These are phyloP conservation scores for Oenanthe javanica DNA, from an alignment of 140 eudicot genomes.

Conservation along the genomic window DNA sequence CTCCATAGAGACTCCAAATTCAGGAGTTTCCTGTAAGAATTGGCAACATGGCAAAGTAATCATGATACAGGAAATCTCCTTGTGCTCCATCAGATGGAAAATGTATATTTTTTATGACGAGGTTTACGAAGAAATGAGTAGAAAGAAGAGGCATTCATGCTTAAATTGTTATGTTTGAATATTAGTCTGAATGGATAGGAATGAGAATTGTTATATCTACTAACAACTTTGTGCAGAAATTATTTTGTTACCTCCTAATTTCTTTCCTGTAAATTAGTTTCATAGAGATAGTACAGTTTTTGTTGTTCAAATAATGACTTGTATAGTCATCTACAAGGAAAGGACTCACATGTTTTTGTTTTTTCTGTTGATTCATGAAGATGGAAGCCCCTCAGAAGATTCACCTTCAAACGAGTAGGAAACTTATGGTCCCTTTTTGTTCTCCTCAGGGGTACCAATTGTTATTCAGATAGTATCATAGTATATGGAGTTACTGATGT, in stretches of 20 bases:
- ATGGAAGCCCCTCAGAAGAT: constrained; percentile 45
- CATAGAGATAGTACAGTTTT: neutral
- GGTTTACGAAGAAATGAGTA: neutral
- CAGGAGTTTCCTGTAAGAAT: neutral
- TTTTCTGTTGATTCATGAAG: constrained; percentile 8
- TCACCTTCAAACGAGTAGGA: constrained; percentile 36
- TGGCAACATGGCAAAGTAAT: neutral
- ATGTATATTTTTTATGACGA: neutral
- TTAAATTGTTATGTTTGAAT: neutral
- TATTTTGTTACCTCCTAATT: neutral
- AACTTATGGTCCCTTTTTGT: constrained; percentile 9
- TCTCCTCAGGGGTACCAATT: constrained; percentile 14
- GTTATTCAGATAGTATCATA: constrained; percentile 11
- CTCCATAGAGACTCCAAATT: neutral
- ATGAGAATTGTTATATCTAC: neutral
- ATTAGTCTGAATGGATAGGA: neutral
- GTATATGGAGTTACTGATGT: neutral
- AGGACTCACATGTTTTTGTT: neutral
- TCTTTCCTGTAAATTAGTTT: neutral
- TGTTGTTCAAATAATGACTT: neutral
- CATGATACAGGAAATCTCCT: neutral
- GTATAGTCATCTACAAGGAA: neutral
- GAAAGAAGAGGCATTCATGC: neutral
- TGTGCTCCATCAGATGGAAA: neutral
- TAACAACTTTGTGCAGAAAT: neutral